Conservation (phyloP, 148 eudicot genomes). For the Suaeda aralocaspica region DNA sequence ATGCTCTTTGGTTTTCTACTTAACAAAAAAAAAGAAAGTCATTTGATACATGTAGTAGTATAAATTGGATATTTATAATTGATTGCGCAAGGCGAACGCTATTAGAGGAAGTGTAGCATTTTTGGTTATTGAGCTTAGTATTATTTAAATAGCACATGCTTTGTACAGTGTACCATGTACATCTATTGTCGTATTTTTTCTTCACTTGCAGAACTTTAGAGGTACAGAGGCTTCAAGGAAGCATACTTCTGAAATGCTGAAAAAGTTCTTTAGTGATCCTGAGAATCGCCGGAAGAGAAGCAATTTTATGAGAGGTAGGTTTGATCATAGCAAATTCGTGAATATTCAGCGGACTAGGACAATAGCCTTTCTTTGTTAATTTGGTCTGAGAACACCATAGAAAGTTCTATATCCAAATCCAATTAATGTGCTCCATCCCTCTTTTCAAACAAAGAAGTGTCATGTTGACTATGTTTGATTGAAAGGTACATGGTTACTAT, state of each 20-base stretch:
- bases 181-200: neutral
- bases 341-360: neutral
- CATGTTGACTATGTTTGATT: neutral
- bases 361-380: neutral
- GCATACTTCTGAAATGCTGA: conserved; percentile 81
- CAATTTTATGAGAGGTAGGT: conserved; percentile 76
- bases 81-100: neutral
- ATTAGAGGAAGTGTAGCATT: neutral
- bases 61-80: neutral
- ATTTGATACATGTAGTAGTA: too few species aligned
- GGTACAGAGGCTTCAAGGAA: conserved; percentile 71
- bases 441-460: neutral
- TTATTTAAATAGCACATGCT: neutral
- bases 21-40: too few species aligned
- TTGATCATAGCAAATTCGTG: neutral
- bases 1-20: too few species aligned
- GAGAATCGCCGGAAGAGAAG: conserved; percentile 91
- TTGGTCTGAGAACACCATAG: neutral
- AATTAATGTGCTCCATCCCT: neutral
- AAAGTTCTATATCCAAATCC: neutral
- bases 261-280: conserved; percentile 71
- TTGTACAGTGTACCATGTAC: neutral
- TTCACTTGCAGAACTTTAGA: conserved; percentile 56
- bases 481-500: neutral
- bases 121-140: neutral